A percentile compares a stretch with the other conserved stretches of the same genome.
phyloP scores from a whole-genome alignment of 1,139 yeast species.

The Taphrina flavorubra region DNA sequence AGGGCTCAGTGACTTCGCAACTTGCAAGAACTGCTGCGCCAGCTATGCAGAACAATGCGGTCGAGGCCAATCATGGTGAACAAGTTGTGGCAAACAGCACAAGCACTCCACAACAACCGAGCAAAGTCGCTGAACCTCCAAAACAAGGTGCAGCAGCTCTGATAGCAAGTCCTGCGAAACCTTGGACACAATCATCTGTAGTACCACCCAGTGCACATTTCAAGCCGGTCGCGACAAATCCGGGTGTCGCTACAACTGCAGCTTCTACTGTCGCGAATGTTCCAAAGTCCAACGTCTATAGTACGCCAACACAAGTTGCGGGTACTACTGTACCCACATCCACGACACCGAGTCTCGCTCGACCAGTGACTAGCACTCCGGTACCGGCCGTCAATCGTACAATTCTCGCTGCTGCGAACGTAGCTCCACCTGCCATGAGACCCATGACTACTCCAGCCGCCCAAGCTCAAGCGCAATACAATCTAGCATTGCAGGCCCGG shows the following conservation, averaged over 20 bases:
- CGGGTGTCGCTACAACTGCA: neutral
- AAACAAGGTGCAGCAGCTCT: neutral
- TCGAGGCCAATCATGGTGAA: neutral
- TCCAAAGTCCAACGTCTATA: neutral
- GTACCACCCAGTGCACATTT: neutral
- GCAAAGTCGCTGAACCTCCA: neutral
- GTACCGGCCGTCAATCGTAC: neutral
- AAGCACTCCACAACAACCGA: neutral
- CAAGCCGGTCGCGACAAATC: neutral
- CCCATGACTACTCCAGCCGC: constrained; percentile 20
- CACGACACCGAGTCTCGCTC: neutral
- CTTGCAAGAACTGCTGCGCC: neutral
- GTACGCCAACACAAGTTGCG: neutral
- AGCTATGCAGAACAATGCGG: neutral
- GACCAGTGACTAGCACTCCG: neutral
- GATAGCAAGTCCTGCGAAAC: neutral
- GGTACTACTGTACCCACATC: neutral
- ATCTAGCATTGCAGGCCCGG: constrained; percentile 13
- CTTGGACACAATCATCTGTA: neutral
- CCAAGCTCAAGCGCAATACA: constrained; percentile 14
- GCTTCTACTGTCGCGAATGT: neutral
- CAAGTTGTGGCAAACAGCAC: neutral
- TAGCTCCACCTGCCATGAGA: neutral
- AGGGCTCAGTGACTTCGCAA: neutral
- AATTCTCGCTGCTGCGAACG: neutral